Percentiles rank a stretch among this genome's conserved stretches.
These are phyloP conservation scores for Aspergillus pseudoterreus DNA, from an alignment of 2,329 filamentous ascomycete genomes.

Conservation along the genomic window DNA sequence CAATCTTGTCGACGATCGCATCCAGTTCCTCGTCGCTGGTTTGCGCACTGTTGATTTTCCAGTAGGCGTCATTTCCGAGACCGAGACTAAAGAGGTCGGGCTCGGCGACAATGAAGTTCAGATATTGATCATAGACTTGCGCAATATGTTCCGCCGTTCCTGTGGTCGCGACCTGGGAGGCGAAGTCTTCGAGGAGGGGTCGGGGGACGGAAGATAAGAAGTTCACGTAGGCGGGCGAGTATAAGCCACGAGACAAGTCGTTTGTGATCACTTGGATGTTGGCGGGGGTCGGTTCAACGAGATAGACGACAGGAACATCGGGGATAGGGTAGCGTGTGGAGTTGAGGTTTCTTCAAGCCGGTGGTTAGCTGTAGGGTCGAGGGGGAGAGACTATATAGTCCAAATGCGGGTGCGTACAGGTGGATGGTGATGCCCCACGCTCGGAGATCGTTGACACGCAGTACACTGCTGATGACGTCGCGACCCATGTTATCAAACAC, in stretches of 20 bases:
- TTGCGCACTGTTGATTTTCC: constrained; percentile 89
- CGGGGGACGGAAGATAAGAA: constrained; percentile 92
- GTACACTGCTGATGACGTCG: constrained; percentile 94
- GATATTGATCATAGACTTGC: constrained; percentile 91
- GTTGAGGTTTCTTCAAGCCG: constrained; percentile 64
- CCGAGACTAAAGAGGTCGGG: constrained; percentile 93
- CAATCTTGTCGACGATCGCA: constrained; percentile 80
- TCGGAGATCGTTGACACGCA: constrained; percentile 88
- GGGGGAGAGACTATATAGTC: background rate
- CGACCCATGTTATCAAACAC: constrained; percentile 90
- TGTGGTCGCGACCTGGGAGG: constrained; percentile 76
- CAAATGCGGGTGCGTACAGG: constrained; percentile 56
- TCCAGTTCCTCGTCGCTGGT: constrained; percentile 90
- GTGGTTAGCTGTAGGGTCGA: constrained; percentile 15
- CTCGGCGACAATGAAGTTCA: constrained; percentile 96
- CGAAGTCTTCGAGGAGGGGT: constrained; percentile 90
- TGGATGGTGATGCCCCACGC: constrained; percentile 96
- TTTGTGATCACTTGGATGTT: constrained; percentile 80
- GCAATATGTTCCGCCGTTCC: constrained; percentile 86
- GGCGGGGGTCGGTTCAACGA: constrained; percentile 80
- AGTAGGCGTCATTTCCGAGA: constrained; percentile 90
- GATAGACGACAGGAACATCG: constrained; percentile 92
- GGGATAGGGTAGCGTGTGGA: constrained; percentile 83
- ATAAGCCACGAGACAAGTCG: constrained; percentile 82
- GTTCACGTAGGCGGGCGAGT: constrained; percentile 93